Evolutionary conservation across 139 green algal genomes (phyloP), one percentile per base, ranked within the genome.

Genomic region (Chlorella sp.): DNA sequence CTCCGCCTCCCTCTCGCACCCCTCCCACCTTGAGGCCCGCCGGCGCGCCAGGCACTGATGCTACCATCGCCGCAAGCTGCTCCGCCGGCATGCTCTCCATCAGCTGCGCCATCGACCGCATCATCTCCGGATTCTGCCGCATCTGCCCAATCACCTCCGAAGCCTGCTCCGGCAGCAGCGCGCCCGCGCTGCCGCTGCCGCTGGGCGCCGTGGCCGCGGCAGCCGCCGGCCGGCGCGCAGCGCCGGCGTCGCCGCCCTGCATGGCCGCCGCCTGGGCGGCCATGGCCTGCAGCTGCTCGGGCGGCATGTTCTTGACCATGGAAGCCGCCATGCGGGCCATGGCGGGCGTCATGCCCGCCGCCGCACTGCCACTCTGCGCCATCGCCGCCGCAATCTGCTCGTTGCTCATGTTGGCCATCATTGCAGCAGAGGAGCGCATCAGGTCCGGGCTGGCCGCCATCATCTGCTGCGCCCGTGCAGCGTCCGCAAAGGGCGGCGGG

Each of bases 61-160:
- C 65, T 11, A 59, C 77, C 80, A 84, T 84, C 15, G 48, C 50
- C 46, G 75, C 50, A 29, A 90, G 74, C 64, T 80, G 51, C 58
- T 85, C 80, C 29, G 73, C 66, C 31, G 27, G 41, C 74, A 85
- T 82, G 60, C 56, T 41, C 74, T 85, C 38, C 69, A 85, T 65
- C 80, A 85, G 73, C 53, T 74, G 56, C 33, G 69, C 70, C 33
- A 69, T 60, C 29, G 71, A 63, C 55, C 79, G 78, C 53, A 85
- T 59, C 66, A 82, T 77, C 41, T 38, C 50, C 8, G 76, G 76
- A 36, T 78, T 51, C 33, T 64, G 43, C 43, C 59, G 51, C 42
- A 78, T 69, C 6, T 60, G 60, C 33, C 62, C 61, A 6, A 35
- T 43, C 1, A 60, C 72, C 9, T 59, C 72, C 23, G 36, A 25